phyloP scores from a whole-genome alignment of 176 grass and related monocot species.

The Cenchrus purpureus region DNA sequence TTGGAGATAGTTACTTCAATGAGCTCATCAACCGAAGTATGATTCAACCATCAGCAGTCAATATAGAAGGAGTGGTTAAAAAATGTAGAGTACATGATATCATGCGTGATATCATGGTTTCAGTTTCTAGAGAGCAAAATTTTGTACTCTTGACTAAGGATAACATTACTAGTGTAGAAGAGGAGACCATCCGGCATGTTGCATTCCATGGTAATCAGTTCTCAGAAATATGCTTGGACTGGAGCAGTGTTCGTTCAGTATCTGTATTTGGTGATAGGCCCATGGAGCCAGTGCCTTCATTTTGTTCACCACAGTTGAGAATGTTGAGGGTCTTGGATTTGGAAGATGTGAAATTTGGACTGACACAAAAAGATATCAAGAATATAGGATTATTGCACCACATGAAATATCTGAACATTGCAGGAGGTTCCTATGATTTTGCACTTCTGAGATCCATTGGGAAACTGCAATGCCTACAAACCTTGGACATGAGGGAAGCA shows the following conservation, averaged over 20 bases:
- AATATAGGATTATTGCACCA: background rate
- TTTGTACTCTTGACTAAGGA: background rate
- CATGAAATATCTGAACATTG: conserved; percentile 6
- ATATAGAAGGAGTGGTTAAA: background rate
- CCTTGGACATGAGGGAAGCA: background rate
- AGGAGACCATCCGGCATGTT: conserved; percentile 8
- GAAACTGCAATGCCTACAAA: conserved; percentile 8
- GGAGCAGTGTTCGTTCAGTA: conserved; percentile 9
- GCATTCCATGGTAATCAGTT: background rate
- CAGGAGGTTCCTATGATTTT: background rate
- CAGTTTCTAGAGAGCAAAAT: conserved; percentile 20
- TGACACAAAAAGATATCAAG: conserved; percentile 17
- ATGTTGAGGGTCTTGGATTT: conserved; percentile 34
- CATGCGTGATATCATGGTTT: conserved; percentile 30
- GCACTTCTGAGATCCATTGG: conserved; percentile 24
- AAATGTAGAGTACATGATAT: conserved; percentile 37
- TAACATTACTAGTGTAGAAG: background rate
- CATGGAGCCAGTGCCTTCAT: background rate
- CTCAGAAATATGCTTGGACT: background rate
- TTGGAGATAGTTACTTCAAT: conserved; percentile 16
- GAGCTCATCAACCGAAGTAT: conserved; percentile 31
- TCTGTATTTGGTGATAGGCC: conserved; percentile 15
- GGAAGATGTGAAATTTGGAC: background rate
- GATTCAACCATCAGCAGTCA: conserved; percentile 14
- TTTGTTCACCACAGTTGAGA: conserved; percentile 3